Base-by-base conservation (phyloP, 306 rosid genomes). In the Alnus rubra region DNA sequence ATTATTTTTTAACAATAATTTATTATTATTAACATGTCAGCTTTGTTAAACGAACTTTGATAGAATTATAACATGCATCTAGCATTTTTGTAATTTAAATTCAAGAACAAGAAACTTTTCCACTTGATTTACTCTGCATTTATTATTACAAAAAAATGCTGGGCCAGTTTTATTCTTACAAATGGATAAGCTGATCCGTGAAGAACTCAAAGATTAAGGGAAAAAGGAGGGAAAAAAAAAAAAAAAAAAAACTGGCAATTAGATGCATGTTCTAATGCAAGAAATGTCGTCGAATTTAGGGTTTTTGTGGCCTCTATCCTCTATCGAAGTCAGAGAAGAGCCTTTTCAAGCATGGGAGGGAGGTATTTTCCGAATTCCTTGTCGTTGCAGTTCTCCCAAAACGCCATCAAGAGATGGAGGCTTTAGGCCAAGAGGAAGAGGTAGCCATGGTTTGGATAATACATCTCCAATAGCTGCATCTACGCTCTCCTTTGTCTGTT, bases 381-480 rank as follows among this genome's bases (percentile, higher is more conserved):
- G 95, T 76, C 92, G 83, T 30, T 92, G 97, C n/a, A 95, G 82
- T 80, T 95, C 97, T 35, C 69, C 79, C 90, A 90, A 67, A 10
- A 95, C 98, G 31, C 91, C 80, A 51, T 90, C 97, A 63, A 84
- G 73, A 0, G 87, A 86, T 16, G 98, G 98, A 68, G 98, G 92
- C 55, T 90, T 95, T 1, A 95, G 87, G 53, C 98, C 97, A 49
- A 95, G 88, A 47, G 98, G 98, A 44, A 95, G 94, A 2, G 98
- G 98, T 69, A 88, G 82, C 98, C 98, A 88, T 62, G 98, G 98
- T 78, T 89, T 91, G 67, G 90, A 81, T 81, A 95, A 78, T 74
- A 86, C 97, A 74, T 92, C 98, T 85, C 90, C 97, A 67, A 95
- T 84, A 5, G 94, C 96, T 83, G 89, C 91, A 82, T 95, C 98